Base-by-base conservation (phyloP, 129 eudicot species). In the Calendula officinalis region DNA sequence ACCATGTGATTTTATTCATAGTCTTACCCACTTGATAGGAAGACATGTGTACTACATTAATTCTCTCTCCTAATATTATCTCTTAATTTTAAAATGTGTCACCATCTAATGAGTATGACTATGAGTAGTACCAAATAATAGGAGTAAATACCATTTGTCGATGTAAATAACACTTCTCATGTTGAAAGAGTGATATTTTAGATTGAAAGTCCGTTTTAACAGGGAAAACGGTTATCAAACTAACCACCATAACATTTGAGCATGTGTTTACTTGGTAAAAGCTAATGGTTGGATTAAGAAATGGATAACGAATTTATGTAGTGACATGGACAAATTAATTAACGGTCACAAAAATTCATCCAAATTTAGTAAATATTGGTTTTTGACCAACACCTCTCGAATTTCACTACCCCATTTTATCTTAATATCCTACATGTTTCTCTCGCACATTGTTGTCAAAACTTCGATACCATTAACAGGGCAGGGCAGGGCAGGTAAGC, bases 301-400 rank as follows among this genome's bases (percentile, higher is more conserved):
- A 14, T 35, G 11, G 58, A 64, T 64, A 64, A 64, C 9, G 36
- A 46, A 47, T 46, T 64, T 48, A 64, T 34, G 69, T 4, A 30
- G 14, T 64, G 69, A 58, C 9, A 4, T 35, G 33, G 3, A 36
- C 15, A 15, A 0, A 6, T 47, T 8, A 48, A 36, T 27, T 5
- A 48, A 64, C 36, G 69, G 69, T 48, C 59, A 64, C 58, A 64
- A 48, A 32, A 48, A 16, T 14, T 10, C 17, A 48, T 48, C 47
- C 57, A 35, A 5, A 48, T 64, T 64, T 64, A 64, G 69, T 35
- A 48, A 47, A 8, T 64, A 47, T 48, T 35, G 57, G 45, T 48
- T n/a, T 64, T 64, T 47, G 35, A 13, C 43, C 46, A 64, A 47
- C 69, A 48, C 69, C 58, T 35, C 58, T n/a, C n/a, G n/a, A 14